Evolutionary conservation across 2,329 filamentous ascomycete species (phyloP).

Genomic region (Zasmidium angulare): DNA sequence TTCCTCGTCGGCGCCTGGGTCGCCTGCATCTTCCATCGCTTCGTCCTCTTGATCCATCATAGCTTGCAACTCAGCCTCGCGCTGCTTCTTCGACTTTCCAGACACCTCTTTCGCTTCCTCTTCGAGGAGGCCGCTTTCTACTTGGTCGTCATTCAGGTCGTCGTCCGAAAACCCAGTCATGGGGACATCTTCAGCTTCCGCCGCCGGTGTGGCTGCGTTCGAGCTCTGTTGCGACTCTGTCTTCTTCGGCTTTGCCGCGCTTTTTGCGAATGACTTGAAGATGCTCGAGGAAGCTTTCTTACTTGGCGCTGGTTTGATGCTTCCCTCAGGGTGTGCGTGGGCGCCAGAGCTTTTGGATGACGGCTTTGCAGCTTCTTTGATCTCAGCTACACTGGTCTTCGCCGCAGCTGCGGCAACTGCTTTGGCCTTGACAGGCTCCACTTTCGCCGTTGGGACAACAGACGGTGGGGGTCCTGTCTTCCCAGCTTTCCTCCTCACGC

Average conservation of each 20-base stretch:
- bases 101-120: slow-evolving; percentile 16
- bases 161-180: slow-evolving; percentile 47
- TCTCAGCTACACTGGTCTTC: slow-evolving; percentile 14
- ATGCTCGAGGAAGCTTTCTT: slow-evolving; percentile 64
- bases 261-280: slow-evolving; percentile 77
- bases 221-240: slow-evolving; percentile 40
- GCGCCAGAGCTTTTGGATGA: slow-evolving; percentile 24
- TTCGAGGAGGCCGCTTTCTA: slow-evolving; percentile 15
- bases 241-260: slow-evolving; percentile 55
- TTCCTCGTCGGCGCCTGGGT: slow-evolving; percentile 18
- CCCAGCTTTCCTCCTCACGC: slow-evolving; percentile 58
- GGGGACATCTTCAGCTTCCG: slow-evolving; percentile 26
- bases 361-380: slow-evolving; percentile 21
- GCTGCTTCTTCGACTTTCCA: slow-evolving; percentile 56
- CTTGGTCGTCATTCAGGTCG: slow-evolving; percentile 53
- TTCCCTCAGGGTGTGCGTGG: slow-evolving; percentile 38
- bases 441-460: slow-evolving; percentile 27
- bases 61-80: slow-evolving; percentile 64
- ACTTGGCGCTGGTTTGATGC: slow-evolving; percentile 40
- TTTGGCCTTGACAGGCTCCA: slow-evolving; percentile 20
- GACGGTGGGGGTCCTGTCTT: slow-evolving; percentile 40
- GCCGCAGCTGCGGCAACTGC: slow-evolving; percentile 10
- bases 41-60: slow-evolving; percentile 70
- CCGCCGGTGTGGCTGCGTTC: slow-evolving; percentile 37
- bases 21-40: slow-evolving; percentile 25